Evolutionary conservation across 108 stramenopile genomes (phyloP).

Genomic region (Cafeteria roenbergensis): DNA sequence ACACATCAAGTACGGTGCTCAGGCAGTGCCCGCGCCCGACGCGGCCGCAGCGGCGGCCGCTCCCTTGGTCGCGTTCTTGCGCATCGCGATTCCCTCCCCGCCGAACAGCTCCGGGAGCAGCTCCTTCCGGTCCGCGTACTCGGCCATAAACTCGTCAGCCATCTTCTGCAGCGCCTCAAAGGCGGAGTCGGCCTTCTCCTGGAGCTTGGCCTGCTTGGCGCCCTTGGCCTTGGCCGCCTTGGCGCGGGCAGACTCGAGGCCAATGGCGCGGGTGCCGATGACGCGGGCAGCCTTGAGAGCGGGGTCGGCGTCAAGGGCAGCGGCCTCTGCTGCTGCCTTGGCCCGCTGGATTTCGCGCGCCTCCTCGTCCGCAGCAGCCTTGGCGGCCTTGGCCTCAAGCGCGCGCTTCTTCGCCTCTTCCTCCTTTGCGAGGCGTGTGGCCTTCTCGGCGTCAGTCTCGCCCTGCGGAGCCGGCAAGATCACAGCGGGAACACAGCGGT

Average conservation of each 20-base stretch:
- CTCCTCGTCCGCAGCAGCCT: not conserved
- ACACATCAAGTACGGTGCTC: too few relatives aligned
- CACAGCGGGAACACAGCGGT: not conserved
- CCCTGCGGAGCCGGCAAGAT: not conserved
- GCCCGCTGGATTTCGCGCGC: not conserved
- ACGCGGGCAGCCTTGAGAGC: not conserved
- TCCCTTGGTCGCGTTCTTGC: too few relatives aligned
- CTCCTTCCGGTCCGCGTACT: not conserved
- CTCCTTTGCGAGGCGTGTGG: too few relatives aligned
- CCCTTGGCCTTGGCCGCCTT: not conserved
- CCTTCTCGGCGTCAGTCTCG: not conserved
- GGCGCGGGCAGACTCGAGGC: too few relatives aligned
- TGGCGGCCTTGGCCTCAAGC: not conserved
- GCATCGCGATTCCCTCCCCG: not conserved
- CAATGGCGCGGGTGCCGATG: not conserved
- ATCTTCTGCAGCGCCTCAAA: not conserved
- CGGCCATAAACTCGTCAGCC: not conserved
- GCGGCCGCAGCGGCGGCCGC: too few relatives aligned
- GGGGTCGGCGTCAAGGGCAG: not conserved
- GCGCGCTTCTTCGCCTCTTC: not conserved
- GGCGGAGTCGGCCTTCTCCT: not conserved
- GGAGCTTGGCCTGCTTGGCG: not conserved
- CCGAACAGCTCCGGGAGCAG: not conserved
- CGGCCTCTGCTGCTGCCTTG: not conserved
- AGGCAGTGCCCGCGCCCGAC: too few relatives aligned